These are phyloP conservation scores for Neurospora intermedia DNA, from an alignment of 495 filamentous ascomycete species.

Conservation along the genomic window DNA sequence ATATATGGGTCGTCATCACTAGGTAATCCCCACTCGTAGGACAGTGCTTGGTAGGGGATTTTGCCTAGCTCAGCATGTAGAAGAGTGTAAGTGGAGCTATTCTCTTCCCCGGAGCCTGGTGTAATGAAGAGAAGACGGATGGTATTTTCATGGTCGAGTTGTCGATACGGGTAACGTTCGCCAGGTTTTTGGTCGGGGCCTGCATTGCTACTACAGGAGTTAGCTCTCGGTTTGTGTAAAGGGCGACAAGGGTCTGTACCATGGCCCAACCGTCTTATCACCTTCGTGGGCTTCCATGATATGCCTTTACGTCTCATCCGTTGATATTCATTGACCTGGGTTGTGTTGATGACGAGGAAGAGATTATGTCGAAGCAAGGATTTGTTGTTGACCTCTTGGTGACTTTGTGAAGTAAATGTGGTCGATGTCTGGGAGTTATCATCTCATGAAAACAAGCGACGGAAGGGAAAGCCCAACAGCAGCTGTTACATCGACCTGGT, in stretches of 20 bases:
- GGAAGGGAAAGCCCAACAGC: not conserved
- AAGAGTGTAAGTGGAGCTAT: not conserved
- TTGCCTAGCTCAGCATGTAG: not conserved
- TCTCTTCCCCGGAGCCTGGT: not conserved
- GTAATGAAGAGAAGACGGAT: not conserved
- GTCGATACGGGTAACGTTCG: not conserved
- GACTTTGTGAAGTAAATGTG: not conserved
- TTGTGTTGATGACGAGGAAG: not conserved
- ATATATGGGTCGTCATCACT: not conserved
- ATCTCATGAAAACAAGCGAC: not conserved
- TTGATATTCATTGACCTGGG: not conserved
- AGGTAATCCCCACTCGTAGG: not conserved
- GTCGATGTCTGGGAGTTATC: not conserved
- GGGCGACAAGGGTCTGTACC: not conserved
- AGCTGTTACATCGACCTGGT: not conserved
- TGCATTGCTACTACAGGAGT: not conserved
- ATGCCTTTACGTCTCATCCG: not conserved
- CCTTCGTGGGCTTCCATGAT: not conserved
- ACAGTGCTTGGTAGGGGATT: not conserved
- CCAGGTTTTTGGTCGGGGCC: not conserved
- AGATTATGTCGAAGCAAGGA: not conserved
- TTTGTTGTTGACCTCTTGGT: not conserved
- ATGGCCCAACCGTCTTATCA: fast-evolving
- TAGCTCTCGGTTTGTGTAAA: not conserved
- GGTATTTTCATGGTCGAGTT: not conserved